phyloP scores from a whole-genome alignment of 2,329 filamentous ascomycete species.

The Pestalotiopsis sp. region DNA sequence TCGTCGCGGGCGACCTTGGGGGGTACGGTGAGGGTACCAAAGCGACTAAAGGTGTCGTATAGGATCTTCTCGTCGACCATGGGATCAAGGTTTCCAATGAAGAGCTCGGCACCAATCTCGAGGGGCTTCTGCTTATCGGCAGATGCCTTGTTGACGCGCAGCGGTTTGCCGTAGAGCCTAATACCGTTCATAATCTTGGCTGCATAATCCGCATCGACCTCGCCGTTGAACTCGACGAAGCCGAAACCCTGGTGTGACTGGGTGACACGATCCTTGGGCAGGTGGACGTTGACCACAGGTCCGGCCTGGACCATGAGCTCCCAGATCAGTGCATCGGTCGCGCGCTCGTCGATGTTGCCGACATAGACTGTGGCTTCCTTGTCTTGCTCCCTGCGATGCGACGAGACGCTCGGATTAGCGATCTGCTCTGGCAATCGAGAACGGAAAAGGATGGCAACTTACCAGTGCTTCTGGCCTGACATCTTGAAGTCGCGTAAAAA shows the following conservation, averaged over 20 bases:
- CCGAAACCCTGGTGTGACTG: slow-evolving; percentile 97
- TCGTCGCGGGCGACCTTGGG: slow-evolving; percentile 95
- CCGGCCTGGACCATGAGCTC: slow-evolving; percentile 98
- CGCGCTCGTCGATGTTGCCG: slow-evolving; percentile 96
- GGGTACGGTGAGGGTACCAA: slow-evolving; percentile 80
- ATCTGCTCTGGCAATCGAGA: neutral
- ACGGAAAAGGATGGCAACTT: slow-evolving; percentile 11
- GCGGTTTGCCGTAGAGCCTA: slow-evolving; percentile 88
- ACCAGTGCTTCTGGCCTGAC: slow-evolving; percentile 44
- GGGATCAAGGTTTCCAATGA: slow-evolving; percentile 91
- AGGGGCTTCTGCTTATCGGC: slow-evolving; percentile 94
- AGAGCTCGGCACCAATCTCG: slow-evolving; percentile 95
- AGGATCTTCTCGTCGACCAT: slow-evolving; percentile 96
- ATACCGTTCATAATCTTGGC: slow-evolving; percentile 96
- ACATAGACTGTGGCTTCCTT: slow-evolving; percentile 98
- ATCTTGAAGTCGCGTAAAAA: slow-evolving; percentile 20
- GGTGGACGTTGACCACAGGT: slow-evolving; percentile 95
- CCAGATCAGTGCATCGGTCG: slow-evolving; percentile 87
- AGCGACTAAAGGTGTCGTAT: slow-evolving; percentile 91
- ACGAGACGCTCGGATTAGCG: neutral
- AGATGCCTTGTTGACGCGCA: slow-evolving; percentile 90
- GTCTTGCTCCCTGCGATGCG: slow-evolving; percentile 80
- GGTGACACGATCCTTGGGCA: slow-evolving; percentile 97
- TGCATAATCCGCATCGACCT: slow-evolving; percentile 95
- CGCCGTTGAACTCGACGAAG: slow-evolving; percentile 97